Base-by-base conservation (phyloP, 73 alveolate species). In the Paramecium biaurelia region DNA sequence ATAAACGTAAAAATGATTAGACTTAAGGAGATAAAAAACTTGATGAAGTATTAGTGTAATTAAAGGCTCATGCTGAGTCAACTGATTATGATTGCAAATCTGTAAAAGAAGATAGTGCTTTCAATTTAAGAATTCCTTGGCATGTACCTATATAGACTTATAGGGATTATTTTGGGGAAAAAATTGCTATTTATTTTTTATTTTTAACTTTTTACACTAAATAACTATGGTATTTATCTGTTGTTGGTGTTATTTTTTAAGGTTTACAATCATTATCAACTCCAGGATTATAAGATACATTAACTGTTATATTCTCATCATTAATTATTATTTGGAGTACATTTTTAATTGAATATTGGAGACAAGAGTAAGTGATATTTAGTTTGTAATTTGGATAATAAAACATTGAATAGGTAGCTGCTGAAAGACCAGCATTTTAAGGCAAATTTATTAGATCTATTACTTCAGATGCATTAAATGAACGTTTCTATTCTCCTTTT, bases 371-470 rank as follows among this genome's bases (percentile, higher is more conserved):
- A 57, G 92, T 58, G 20, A n/a, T 47, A 32, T 93, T 85, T 37
- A 67, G 95, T 42, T 90, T 94, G 5, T 43, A 63, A n/a, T 94
- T 92, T 95, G 97, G 97, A 0, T 92, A 94, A 68, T 84, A 92
- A 56, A 92, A 93, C 30, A 93, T 85, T 56, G 93, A 93, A 82
- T 68, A 93, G 30, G 95, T 70, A 57, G 96, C 94, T 11, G 93
- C 87, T 41, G 95, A 74, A 41, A 57, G 95, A 76, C 94, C 94
- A 6, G 74, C 89, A 18, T 94, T 89, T 74, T 14, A 49, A 20
- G 97, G 97, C 5, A 59, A 32, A n/a, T 45, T 24, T 20, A 92
- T 86, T 35, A 93, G 93, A 76, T 92, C 95, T 3, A 92, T 92
- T 1, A 92, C 93, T 4, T 58, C 58, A n/a, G 96, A 94, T 67